Evolutionary conservation across 495 filamentous ascomycete species (phyloP).

Genomic region (Penicillium cinerascens): DNA sequence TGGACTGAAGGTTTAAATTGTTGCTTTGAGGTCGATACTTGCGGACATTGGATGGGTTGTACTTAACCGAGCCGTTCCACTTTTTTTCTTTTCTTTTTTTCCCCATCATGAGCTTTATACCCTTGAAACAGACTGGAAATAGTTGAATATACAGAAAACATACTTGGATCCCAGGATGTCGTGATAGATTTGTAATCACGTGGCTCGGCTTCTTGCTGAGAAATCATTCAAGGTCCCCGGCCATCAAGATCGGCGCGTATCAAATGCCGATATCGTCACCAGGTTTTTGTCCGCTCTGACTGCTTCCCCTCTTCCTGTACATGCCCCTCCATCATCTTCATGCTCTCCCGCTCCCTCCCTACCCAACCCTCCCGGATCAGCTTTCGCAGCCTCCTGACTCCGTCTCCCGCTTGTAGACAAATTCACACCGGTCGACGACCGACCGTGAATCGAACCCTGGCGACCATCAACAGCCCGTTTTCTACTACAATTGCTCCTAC

Average conservation of each 20-base stretch:
- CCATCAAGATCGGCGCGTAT: constrained; percentile 2
- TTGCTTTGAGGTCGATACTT: background rate
- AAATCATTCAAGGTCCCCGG: background rate
- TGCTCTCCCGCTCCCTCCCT: constrained; percentile 27
- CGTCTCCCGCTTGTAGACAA: constrained; percentile 5
- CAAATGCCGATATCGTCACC: constrained; percentile 14
- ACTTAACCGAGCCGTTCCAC: background rate
- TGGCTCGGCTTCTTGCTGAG: constrained; percentile 1
- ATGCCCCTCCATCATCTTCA: constrained; percentile 21
- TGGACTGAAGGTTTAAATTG: background rate
- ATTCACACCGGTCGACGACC: constrained; percentile 16
- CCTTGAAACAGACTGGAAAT: background rate
- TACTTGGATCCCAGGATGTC: background rate
- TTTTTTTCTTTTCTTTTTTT: background rate
- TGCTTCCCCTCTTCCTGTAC: constrained; percentile 1
- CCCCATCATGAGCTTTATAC: background rate
- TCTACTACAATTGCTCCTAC: constrained; percentile 15
- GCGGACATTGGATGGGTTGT: background rate
- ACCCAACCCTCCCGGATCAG: constrained; percentile 22
- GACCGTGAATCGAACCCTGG: constrained; percentile 24
- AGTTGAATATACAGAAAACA: background rate
- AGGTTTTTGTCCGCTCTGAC: constrained; percentile 15
- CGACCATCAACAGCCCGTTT: constrained; percentile 22
- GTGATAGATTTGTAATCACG: constrained; percentile 15
- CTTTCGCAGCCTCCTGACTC: constrained; percentile 21